phyloP scores from a whole-genome alignment of 2,329 filamentous ascomycete genomes.

The Aspergillus tubingensis region DNA sequence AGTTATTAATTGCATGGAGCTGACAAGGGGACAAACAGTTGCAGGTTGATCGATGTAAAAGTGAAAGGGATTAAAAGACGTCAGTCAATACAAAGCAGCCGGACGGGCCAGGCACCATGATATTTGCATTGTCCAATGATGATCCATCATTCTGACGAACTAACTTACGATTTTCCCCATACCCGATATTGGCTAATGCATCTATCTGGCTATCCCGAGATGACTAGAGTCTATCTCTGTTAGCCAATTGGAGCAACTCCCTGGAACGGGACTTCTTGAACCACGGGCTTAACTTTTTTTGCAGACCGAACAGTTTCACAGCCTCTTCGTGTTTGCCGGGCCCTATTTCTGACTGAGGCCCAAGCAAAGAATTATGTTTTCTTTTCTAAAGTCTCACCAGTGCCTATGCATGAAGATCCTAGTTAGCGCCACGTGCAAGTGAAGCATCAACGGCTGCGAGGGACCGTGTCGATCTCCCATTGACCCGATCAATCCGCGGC shows the following conservation, averaged over 20 bases:
- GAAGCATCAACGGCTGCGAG: conserved; percentile 42
- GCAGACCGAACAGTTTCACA: not conserved
- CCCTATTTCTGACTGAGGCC: not conserved
- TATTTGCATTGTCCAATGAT: conserved; percentile 4
- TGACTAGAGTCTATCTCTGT: conserved; percentile 1
- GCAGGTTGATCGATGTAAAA: not conserved
- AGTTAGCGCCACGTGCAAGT: conserved; percentile 42
- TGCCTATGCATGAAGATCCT: conserved; percentile 39
- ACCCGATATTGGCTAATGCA: conserved; percentile 10
- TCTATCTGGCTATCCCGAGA: not conserved
- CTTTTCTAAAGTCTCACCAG: conserved; percentile 5
- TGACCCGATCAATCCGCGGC: conserved; percentile 31
- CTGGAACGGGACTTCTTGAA: not conserved
- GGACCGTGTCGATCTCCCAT: conserved; percentile 42
- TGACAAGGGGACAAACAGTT: not conserved
- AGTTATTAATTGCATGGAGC: conserved; percentile 1
- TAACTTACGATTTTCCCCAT: conserved; percentile 18
- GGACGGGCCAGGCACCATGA: conserved; percentile 4
- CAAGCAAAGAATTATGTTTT: not conserved
- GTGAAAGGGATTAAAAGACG: not conserved
- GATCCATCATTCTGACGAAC: not conserved
- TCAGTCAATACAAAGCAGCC: not conserved
- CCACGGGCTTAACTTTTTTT: not conserved
- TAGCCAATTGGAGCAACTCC: conserved; percentile 1
- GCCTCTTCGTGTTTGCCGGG: not conserved